Evolutionary conservation across 2,329 filamentous ascomycete species (phyloP).

Genomic region (Chrysosporium keratinophilum): DNA sequence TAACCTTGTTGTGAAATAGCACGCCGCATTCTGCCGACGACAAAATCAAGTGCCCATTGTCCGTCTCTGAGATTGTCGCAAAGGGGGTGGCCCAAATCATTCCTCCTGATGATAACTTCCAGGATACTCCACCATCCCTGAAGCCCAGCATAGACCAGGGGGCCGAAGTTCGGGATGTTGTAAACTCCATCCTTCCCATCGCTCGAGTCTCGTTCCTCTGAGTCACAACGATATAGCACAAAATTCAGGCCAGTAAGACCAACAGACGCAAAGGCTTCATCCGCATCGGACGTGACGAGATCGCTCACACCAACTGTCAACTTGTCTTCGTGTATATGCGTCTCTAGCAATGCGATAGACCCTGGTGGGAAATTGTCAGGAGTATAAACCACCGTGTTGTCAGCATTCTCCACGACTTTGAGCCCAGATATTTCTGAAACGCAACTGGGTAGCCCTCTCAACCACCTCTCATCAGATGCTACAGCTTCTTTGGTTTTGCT

Average conservation of each 20-base stretch:
- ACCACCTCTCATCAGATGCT: conserved; percentile 56
- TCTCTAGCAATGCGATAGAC: conserved; percentile 90
- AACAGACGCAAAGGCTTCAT: conserved; percentile 64
- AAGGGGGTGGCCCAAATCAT: conserved; percentile 83
- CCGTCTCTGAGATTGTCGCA: conserved; percentile 88
- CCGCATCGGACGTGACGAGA: conserved; percentile 72
- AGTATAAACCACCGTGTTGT: conserved; percentile 69
- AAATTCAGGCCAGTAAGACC: conserved; percentile 81
- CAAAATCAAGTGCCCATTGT: conserved; percentile 86
- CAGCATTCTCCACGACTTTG: conserved; percentile 57
- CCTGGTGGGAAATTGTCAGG: conserved; percentile 80
- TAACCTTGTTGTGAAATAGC: conserved; percentile 56
- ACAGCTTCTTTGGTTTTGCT: conserved; percentile 57
- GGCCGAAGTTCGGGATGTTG: conserved; percentile 70
- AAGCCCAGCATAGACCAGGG: conserved; percentile 87
- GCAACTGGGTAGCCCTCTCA: conserved; percentile 75
- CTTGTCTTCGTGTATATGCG: conserved; percentile 82
- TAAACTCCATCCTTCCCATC: conserved; percentile 78
- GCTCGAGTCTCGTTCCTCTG: conserved; percentile 74
- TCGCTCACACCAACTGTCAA: conserved; percentile 74
- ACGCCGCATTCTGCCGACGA: conserved; percentile 64
- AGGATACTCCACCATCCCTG: conserved; percentile 97
- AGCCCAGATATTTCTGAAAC: conserved; percentile 66
- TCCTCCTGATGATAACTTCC: conserved; percentile 71
- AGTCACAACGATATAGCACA: conserved; percentile 79